Evolutionary conservation across 495 filamentous ascomycete genomes (phyloP).

Genomic region (Evansstolkia leycettana): DNA sequence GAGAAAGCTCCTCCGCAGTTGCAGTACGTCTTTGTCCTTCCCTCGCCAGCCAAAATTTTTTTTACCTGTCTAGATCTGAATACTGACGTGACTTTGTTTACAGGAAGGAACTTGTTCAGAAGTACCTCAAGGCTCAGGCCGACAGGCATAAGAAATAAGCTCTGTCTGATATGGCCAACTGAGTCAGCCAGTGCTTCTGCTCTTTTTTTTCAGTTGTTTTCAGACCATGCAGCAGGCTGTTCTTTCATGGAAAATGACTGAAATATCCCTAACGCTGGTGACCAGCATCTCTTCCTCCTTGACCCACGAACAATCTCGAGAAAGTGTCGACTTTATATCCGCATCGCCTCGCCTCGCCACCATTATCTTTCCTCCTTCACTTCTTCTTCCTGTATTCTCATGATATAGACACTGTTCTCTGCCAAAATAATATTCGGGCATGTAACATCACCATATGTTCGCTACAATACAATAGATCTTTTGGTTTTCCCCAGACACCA

Average conservation of each 20-base stretch:
- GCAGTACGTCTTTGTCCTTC: slow-evolving; percentile 51
- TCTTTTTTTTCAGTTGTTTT: slow-evolving; percentile 1
- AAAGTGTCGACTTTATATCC: no score
- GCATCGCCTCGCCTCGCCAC: no score
- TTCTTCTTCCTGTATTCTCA: slow-evolving; percentile 3
- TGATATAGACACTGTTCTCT: neutral
- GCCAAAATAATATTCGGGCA: slow-evolving; percentile 5
- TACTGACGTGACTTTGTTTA: slow-evolving; percentile 4
- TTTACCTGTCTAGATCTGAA: no score
- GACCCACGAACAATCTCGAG: no score
- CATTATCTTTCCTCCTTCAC: neutral
- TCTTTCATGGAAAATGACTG: no score
- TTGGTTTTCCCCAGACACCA: no score
- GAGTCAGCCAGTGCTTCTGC: no score
- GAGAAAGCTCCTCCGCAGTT: slow-evolving; percentile 73
- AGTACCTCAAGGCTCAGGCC: slow-evolving; percentile 75
- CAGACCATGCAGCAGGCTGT: no score
- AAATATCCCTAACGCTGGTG: no score
- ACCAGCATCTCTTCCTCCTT: slow-evolving; percentile 1
- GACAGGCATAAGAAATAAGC: slow-evolving; percentile 57
- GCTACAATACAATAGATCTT: no score
- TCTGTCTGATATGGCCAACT: neutral
- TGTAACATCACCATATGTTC: slow-evolving; percentile 24
- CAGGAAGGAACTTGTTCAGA: slow-evolving; percentile 78
- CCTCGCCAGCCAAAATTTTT: neutral